Evolutionary conservation across 108 stramenopile species (phyloP).

Genomic region (Skeletonema menzelii): DNA sequence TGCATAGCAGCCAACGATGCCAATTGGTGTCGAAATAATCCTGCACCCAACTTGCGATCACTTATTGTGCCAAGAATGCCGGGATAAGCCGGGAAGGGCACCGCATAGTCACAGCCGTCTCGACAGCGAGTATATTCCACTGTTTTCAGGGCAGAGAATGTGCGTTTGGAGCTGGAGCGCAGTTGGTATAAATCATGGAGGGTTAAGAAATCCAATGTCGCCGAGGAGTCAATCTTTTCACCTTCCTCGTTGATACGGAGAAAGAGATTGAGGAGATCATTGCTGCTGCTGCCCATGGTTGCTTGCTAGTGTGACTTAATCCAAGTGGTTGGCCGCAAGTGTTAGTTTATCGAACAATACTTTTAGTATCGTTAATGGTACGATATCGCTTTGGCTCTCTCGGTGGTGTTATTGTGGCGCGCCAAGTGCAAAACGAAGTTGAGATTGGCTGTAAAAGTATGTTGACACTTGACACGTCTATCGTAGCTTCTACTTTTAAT

Average conservation of each 20-base stretch:
- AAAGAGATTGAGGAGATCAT: slow-evolving; percentile 20
- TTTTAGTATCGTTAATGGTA: no score
- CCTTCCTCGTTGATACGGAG: slow-evolving; percentile 22
- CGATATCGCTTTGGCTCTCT: no score
- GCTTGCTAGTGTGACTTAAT: no score
- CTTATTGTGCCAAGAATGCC: slow-evolving; percentile 38
- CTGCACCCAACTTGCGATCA: slow-evolving; percentile 28
- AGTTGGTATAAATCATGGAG: slow-evolving; percentile 38
- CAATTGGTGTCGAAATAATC: slow-evolving; percentile 60
- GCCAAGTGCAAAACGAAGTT: no score
- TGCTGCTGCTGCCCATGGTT: background rate
- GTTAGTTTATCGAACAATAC: no score
- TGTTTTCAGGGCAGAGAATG: slow-evolving; percentile 23
- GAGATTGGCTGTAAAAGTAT: no score
- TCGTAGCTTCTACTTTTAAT: no score
- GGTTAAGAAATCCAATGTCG: slow-evolving; percentile 36
- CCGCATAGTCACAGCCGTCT: slow-evolving; percentile 49
- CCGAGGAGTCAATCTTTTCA: slow-evolving; percentile 18
- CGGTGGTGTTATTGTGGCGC: no score
- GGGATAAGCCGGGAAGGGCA: slow-evolving; percentile 57
- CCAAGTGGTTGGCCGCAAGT: no score
- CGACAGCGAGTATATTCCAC: slow-evolving; percentile 48
- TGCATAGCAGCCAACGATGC: slow-evolving; percentile 58
- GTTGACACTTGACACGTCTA: no score
- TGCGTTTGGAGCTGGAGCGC: slow-evolving; percentile 33